Percentiles rank a stretch among this genome's conserved stretches.
Evolutionary conservation across 306 rosid genomes (phyloP).

Genomic region (Quercus parvula): DNA sequence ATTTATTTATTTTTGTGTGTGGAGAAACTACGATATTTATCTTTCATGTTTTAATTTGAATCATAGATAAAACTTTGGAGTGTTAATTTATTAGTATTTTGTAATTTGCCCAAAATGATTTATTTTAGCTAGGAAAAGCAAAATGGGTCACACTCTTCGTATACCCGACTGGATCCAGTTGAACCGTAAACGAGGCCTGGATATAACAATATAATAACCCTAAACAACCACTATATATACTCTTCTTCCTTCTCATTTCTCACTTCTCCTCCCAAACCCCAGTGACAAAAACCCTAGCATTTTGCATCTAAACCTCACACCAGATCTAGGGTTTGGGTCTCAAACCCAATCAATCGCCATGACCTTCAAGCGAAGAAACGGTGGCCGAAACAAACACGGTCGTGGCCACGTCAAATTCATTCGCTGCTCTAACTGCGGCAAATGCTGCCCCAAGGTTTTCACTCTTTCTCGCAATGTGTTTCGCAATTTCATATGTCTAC

Average conservation of each 20-base stretch:
- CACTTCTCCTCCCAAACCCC: too few relatives aligned
- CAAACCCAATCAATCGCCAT: not conserved
- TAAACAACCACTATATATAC: not conserved
- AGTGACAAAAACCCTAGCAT: not conserved
- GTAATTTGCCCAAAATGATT: too few relatives aligned
- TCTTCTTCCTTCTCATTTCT: not conserved
- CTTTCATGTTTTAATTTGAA: too few relatives aligned
- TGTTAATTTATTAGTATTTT: too few relatives aligned
- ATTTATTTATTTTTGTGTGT: too few relatives aligned
- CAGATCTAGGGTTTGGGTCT: not conserved
- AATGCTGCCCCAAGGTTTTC: conserved; percentile 88
- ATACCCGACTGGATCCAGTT: not conserved
- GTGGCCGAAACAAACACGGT: conserved; percentile 94
- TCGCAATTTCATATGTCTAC: not conserved
- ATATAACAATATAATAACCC: not conserved
- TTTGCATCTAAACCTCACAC: too few relatives aligned
- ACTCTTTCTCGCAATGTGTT: not conserved
- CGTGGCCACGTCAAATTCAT: conserved; percentile 94
- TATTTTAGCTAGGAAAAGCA: too few relatives aligned
- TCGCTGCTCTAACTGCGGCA: conserved; percentile 90
- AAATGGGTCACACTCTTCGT: too few relatives aligned
- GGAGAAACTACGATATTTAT: too few relatives aligned
- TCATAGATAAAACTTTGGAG: too few relatives aligned
- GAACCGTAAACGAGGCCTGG: not conserved
- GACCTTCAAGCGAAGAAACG: conserved; percentile 92